Conservation (phyloP, 345 rosid genomes). For the Gossypium bickii region DNA sequence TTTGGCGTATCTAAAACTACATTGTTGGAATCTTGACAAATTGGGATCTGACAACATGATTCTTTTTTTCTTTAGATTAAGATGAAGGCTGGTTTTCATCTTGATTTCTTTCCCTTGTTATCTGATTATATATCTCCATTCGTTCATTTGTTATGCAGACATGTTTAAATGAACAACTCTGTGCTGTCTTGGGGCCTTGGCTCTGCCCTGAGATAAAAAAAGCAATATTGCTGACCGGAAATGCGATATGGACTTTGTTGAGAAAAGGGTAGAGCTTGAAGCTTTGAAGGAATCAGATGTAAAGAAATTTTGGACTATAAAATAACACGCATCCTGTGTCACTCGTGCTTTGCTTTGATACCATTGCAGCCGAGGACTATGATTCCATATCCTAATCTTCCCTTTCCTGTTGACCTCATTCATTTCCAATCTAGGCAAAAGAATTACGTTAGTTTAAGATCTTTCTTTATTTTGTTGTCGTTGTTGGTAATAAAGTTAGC, state of each 20-base stretch:
- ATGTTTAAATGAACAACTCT: not conserved
- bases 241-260: not conserved
- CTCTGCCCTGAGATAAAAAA: not conserved
- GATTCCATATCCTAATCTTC: not conserved
- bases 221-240: not conserved
- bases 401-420: not conserved
- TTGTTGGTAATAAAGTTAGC: not conserved
- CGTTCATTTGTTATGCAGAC: not conserved
- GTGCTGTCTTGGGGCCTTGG: not conserved
- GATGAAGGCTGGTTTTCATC: too few species aligned
- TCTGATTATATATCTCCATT: not conserved
- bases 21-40: too few species aligned
- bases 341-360: not conserved
- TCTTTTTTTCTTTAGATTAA: too few species aligned
- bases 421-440: not conserved
- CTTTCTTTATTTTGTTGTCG: too few species aligned
- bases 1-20: too few species aligned
- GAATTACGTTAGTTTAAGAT: too few species aligned
- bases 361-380: not conserved
- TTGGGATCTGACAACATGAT: too few species aligned
- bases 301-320: not conserved
- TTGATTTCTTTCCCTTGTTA: not conserved
- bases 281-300: not conserved
- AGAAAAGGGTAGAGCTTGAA: not conserved
- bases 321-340: not conserved